Conservation (phyloP, 345 rosid species). For the Populus tremula region DNA sequence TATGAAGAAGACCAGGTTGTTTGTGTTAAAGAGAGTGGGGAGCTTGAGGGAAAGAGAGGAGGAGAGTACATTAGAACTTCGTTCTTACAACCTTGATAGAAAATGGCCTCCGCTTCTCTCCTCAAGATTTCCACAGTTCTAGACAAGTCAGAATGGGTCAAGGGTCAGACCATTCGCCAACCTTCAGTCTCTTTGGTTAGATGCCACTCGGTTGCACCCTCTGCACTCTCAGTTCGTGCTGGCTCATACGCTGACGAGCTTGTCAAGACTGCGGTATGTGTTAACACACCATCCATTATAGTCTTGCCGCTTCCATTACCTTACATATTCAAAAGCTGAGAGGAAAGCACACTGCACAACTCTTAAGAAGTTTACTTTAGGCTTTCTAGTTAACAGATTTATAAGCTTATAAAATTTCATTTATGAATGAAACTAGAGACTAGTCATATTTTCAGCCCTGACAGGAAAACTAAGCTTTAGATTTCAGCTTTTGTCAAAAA, state of each 20-base stretch:
- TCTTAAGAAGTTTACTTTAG: no score
- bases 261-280: slow-evolving; percentile 83
- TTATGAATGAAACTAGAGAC: no score
- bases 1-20: not conserved
- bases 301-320: not conserved
- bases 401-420: no score
- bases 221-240: slow-evolving; percentile 60
- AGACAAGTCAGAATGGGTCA: slow-evolving; percentile 77
- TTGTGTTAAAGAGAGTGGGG: slow-evolving; percentile 12
- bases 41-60: slow-evolving; percentile 5
- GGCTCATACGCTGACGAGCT: slow-evolving; percentile 92
- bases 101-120: slow-evolving; percentile 84
- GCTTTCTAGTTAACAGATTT: no score
- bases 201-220: slow-evolving; percentile 42
- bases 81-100: not conserved
- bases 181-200: slow-evolving; percentile 45
- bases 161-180: slow-evolving; percentile 65
- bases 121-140: slow-evolving; percentile 77
- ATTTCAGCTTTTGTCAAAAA: no score
- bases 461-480: no score
- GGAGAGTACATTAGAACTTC: not conserved
- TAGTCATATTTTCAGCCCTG: no score
- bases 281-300: not conserved
- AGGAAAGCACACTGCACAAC: no score
- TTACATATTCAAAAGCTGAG: no score